These are phyloP conservation scores for Ophiostoma montium DNA, from an alignment of 2,329 filamentous ascomycete species.

Conservation along the genomic window DNA sequence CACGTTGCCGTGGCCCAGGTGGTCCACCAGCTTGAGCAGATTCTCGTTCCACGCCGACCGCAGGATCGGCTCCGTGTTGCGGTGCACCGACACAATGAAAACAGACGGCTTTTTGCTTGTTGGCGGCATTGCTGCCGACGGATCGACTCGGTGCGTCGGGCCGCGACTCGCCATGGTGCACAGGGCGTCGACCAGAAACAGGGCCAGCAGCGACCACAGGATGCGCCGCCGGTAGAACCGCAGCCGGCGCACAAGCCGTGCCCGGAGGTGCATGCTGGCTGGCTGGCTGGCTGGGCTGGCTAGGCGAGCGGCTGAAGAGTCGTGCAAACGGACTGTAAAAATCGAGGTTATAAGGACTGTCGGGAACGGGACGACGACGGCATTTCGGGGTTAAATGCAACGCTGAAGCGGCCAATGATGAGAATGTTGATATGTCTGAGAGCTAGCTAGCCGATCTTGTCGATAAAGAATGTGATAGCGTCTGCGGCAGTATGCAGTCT, in stretches of 20 bases:
- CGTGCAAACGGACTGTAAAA: too few relatives aligned
- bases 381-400: not conserved
- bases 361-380: not conserved
- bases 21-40: conserved; percentile 38
- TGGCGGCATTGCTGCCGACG: conserved; percentile 10
- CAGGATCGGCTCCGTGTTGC: conserved; percentile 49
- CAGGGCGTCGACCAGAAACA: conserved; percentile 22
- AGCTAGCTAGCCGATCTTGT: too few relatives aligned
- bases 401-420: not conserved
- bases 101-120: conserved; percentile 25
- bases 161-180: conserved; percentile 9
- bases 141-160: conserved; percentile 4
- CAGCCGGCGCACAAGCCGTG: conserved; percentile 18
- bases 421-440: not conserved
- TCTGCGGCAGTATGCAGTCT: not conserved
- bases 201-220: conserved; percentile 18
- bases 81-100: conserved; percentile 54
- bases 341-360: not conserved
- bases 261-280: conserved; percentile 23
- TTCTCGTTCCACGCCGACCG: conserved; percentile 45
- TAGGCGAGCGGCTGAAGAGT: too few relatives aligned
- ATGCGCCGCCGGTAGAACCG: conserved; percentile 21
- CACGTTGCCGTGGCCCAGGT: conserved; percentile 46
- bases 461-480: not conserved
- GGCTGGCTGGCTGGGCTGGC: too few relatives aligned